Conservation (phyloP, 2,329 filamentous ascomycete species). For the Chrysoporthe deuterocubensis region DNA sequence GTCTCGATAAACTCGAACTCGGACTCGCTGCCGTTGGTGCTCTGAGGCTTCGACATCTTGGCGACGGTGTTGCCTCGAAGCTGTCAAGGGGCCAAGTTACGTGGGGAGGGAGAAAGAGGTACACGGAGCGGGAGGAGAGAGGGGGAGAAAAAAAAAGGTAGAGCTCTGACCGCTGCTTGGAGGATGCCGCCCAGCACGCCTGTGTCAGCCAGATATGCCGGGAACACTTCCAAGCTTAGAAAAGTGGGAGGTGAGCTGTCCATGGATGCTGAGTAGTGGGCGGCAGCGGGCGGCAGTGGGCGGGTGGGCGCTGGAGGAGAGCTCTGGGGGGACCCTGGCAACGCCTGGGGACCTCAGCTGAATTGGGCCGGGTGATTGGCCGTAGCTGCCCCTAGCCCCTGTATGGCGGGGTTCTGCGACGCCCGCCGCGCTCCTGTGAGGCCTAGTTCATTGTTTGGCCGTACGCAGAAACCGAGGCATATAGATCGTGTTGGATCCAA, state of each 20-base stretch:
- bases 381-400: constrained; percentile 15
- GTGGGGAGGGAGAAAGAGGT: not conserved
- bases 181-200: not conserved
- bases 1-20: constrained; percentile 69
- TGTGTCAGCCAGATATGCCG: constrained; percentile 24
- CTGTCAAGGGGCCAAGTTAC: constrained; percentile 8
- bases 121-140: not conserved
- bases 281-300: not conserved
- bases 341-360: constrained; percentile 3
- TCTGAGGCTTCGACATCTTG: constrained; percentile 54
- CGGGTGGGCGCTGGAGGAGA: not conserved
- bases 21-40: constrained; percentile 53
- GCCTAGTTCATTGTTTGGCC: not conserved
- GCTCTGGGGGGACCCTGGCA: constrained; percentile 19
- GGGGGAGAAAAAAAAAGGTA: not conserved
- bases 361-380: constrained; percentile 26
- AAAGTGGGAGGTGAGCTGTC: constrained; percentile 23
- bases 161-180: constrained; percentile 24
- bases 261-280: not conserved
- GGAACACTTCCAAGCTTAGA: constrained; percentile 2
- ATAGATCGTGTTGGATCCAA: not conserved
- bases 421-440: not conserved
- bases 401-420: constrained; percentile 13
- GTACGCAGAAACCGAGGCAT: not conserved
- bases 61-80: constrained; percentile 18